phyloP scores from a whole-genome alignment of 2,329 filamentous ascomycete genomes.

The Fonsecaea multimorphosa region DNA sequence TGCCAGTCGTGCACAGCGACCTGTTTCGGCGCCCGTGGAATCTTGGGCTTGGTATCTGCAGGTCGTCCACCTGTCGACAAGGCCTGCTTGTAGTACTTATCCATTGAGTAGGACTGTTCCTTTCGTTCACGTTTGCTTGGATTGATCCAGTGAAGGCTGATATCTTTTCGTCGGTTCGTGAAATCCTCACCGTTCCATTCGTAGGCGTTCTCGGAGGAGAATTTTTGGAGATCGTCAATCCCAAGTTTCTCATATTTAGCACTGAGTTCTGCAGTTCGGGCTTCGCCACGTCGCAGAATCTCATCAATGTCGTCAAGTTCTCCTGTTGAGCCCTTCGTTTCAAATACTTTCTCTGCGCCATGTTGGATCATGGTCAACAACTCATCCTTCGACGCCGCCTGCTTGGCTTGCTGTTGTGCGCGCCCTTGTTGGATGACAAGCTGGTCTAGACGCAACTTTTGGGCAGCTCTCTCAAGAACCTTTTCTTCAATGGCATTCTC shows the following conservation, averaged over 20 bases:
- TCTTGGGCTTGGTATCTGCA: constrained; percentile 88
- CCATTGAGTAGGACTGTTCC: constrained; percentile 96
- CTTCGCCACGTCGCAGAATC: constrained; percentile 84
- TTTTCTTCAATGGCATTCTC: constrained; percentile 99
- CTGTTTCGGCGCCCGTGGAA: constrained; percentile 93
- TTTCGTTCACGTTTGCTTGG: constrained; percentile 98
- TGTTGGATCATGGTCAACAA: constrained; percentile 98
- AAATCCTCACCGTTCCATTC: constrained; percentile 99
- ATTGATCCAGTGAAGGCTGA: constrained; percentile 96
- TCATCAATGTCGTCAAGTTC: constrained; percentile 82
- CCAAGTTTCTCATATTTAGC: constrained; percentile 96
- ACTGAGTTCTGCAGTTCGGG: constrained; percentile 86
- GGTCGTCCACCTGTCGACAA: constrained; percentile 76
- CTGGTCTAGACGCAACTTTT: constrained; percentile 95
- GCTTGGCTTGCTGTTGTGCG: constrained; percentile 86
- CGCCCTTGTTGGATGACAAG: constrained; percentile 97
- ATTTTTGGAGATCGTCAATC: constrained; percentile 96
- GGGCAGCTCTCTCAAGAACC: constrained; percentile 92
- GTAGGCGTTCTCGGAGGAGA: constrained; percentile 95
- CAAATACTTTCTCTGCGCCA: constrained; percentile 93
- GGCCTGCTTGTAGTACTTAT: constrained; percentile 95
- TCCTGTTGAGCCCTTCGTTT: constrained; percentile 70
- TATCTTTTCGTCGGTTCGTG: constrained; percentile 86
- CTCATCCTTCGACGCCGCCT: constrained; percentile 93
- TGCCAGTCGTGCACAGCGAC: constrained; percentile 93